Percentiles rank a stretch among this genome's conserved stretches.
Conservation (phyloP, 176 grass and related monocot species). For the Miscanthus lutarioriparius region DNA sequence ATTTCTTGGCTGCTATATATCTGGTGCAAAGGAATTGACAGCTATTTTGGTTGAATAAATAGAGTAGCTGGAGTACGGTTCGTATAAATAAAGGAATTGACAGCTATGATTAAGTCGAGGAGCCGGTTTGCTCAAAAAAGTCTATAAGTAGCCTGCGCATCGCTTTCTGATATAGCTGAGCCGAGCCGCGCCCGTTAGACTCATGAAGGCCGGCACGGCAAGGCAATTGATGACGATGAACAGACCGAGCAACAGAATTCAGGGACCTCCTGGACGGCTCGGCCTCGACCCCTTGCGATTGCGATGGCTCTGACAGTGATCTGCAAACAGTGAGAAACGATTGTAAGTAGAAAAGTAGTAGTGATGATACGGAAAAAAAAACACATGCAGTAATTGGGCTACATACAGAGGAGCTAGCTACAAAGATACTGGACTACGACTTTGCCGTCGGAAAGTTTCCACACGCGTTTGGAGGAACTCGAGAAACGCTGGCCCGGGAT, state of each 20-base stretch:
- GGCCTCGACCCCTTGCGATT: not conserved
- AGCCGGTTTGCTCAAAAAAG: not conserved
- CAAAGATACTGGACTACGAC: too few species aligned
- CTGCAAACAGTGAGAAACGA: not conserved
- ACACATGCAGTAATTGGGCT: too few species aligned
- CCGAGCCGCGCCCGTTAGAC: not conserved
- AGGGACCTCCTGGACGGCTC: not conserved
- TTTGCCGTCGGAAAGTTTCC: not conserved
- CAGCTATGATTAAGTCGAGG: not conserved
- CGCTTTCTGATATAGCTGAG: slow-evolving; percentile 6
- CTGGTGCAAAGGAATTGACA: not conserved
- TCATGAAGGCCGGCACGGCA: not conserved
- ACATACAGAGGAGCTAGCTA: too few species aligned
- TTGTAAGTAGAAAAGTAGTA: not conserved
- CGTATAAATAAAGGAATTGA: not conserved
- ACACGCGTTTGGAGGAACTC: not conserved
- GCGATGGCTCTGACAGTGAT: not conserved
- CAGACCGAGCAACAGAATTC: slow-evolving; percentile 14
- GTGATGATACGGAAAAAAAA: too few species aligned
- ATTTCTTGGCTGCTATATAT: not conserved
- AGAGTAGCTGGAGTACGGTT: not conserved
- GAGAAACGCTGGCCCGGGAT: not conserved
- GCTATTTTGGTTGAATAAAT: not conserved
- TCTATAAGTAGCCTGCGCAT: not conserved
- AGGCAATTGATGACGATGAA: not conserved